Evolutionary conservation across 1,284 basidiomycete genomes (phyloP).

Genomic region (Ustilago loliicola): DNA sequence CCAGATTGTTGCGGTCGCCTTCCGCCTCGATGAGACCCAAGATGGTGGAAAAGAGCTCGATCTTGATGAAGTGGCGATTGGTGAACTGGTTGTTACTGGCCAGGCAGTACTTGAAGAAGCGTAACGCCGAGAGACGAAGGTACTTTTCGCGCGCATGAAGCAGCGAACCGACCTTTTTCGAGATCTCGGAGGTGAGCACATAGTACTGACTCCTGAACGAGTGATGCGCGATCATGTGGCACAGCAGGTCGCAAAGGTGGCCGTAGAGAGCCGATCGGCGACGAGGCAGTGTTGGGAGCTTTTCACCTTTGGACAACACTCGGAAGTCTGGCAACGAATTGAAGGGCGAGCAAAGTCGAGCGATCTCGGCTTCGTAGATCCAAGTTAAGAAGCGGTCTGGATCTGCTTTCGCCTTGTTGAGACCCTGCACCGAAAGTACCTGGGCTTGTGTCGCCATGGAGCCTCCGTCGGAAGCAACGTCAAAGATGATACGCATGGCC

Average conservation of each 20-base stretch:
- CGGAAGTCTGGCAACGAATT: constrained; percentile 80
- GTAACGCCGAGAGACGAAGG: constrained; percentile 76
- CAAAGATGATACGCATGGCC: constrained; percentile 86
- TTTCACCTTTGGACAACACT: constrained; percentile 42
- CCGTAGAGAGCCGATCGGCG: constrained; percentile 64
- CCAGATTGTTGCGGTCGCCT: constrained; percentile 87
- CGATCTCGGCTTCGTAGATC: constrained; percentile 85
- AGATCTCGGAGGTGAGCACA: constrained; percentile 75
- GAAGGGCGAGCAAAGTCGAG: constrained; percentile 83
- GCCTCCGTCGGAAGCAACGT: constrained; percentile 72
- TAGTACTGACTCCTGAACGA: constrained; percentile 86
- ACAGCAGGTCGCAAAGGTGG: constrained; percentile 83
- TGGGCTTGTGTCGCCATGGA: constrained; percentile 71
- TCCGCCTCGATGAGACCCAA: constrained; percentile 85
- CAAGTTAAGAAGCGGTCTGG: constrained; percentile 89
- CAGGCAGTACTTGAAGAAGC: constrained; percentile 89
- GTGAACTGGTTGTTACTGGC: constrained; percentile 88
- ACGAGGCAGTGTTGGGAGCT: constrained; percentile 32
- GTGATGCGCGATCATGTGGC: constrained; percentile 88
- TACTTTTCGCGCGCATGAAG: constrained; percentile 89
- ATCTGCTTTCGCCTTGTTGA: constrained; percentile 79
- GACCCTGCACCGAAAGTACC: constrained; percentile 54
- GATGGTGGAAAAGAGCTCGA: constrained; percentile 85
- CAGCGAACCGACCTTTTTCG: constrained; percentile 59
- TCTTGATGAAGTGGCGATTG: constrained; percentile 85